Evolutionary conservation across 257 asterid genomes (phyloP).

Genomic region (Ilex asprella): DNA sequence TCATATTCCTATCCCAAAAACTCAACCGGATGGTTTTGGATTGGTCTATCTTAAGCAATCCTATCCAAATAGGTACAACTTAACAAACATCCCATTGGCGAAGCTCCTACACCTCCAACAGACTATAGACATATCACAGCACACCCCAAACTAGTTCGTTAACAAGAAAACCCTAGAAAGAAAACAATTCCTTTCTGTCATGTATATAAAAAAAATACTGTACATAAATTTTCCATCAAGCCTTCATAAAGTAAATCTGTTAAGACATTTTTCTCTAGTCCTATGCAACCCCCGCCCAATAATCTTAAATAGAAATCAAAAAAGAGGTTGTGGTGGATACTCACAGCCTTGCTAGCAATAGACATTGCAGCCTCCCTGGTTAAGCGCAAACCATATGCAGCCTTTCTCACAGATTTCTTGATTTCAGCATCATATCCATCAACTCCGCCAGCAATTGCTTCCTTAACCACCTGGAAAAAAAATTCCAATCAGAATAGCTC

Average conservation of each 20-base stretch:
- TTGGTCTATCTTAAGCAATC: too few species aligned
- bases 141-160: too few species aligned
- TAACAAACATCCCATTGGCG: too few species aligned
- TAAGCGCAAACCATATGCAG: constrained; percentile 91
- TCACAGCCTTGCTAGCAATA: constrained; percentile 87
- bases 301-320: neutral
- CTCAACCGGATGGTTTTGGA: too few species aligned
- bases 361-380: constrained; percentile 86
- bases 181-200: neutral
- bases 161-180: too few species aligned
- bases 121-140: too few species aligned
- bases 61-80: too few species aligned
- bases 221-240: neutral
- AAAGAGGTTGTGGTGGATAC: constrained; percentile 17
- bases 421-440: constrained; percentile 76
- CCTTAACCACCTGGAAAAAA: constrained; percentile 64
- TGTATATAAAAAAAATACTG: neutral
- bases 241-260: neutral
- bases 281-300: neutral
- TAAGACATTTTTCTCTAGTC: neutral
- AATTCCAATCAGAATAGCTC: constrained; percentile 6
- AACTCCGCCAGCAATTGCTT: constrained; percentile 73
- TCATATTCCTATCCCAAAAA: too few species aligned
- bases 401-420: constrained; percentile 71
- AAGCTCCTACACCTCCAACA: too few species aligned